Conservation (phyloP, 2,329 filamentous ascomycete genomes). For the Aspergillus oerlinghausenensis region DNA sequence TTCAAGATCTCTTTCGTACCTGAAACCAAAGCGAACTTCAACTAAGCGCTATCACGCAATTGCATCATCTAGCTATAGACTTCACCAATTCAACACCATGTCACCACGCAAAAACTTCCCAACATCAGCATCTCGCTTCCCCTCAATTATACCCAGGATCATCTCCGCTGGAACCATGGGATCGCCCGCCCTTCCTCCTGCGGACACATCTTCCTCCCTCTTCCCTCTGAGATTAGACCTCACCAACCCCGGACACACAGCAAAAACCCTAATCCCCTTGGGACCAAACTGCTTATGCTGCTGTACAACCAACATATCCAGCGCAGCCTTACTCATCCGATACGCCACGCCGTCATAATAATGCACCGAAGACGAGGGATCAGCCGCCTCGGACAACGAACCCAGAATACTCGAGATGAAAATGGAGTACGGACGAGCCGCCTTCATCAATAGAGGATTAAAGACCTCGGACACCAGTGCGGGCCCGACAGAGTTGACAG, state of each 20-base stretch:
- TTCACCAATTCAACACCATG: background rate
- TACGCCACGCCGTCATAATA: constrained; percentile 32
- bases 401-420: constrained; percentile 38
- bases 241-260: constrained; percentile 26
- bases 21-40: background rate
- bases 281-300: background rate
- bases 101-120: constrained; percentile 12
- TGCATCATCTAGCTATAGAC: too few relatives aligned
- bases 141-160: constrained; percentile 22
- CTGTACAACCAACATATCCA: constrained; percentile 46
- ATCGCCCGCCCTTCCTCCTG: constrained; percentile 19
- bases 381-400: constrained; percentile 24
- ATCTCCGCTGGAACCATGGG: constrained; percentile 19
- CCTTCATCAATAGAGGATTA: constrained; percentile 28
- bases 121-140: constrained; percentile 27
- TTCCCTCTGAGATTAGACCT: constrained; percentile 21
- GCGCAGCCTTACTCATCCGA: constrained; percentile 40
- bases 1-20: too few relatives aligned
- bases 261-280: constrained; percentile 22
- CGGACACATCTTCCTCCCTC: constrained; percentile 18
- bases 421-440: constrained; percentile 32
- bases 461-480: constrained; percentile 36
- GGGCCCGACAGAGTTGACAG: constrained; percentile 37
- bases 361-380: constrained; percentile 25
- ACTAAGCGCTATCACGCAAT: too few relatives aligned